Conservation (phyloP, 2,329 filamentous ascomycete genomes). For the Apiospora koreana region DNA sequence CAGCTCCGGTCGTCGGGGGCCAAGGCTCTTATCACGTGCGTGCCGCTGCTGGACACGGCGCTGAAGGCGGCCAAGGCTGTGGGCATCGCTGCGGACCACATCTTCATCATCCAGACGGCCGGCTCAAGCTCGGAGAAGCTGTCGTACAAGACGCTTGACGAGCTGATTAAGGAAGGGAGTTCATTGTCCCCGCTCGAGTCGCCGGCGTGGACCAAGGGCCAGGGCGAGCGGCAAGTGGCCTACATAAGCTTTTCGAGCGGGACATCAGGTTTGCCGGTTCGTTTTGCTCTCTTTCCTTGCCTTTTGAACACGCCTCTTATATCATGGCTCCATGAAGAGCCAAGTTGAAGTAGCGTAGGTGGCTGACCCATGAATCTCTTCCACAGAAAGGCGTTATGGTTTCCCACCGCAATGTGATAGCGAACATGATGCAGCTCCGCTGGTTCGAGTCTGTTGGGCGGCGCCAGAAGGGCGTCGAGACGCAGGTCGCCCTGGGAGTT, state of each 20-base stretch:
- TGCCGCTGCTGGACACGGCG: constrained; percentile 61
- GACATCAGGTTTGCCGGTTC: constrained; percentile 69
- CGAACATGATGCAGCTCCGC: constrained; percentile 66
- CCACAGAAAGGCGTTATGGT: constrained; percentile 76
- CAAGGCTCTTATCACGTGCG: constrained; percentile 69
- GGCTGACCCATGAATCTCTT: neutral
- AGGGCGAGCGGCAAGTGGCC: constrained; percentile 63
- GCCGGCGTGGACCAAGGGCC: constrained; percentile 57
- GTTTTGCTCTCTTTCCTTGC: constrained; percentile 11
- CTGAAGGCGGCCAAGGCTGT: constrained; percentile 61
- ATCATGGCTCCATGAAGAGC: neutral
- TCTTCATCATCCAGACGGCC: constrained; percentile 62
- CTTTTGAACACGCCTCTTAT: too few species aligned
- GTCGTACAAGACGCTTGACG: constrained; percentile 61
- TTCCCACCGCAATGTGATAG: constrained; percentile 72
- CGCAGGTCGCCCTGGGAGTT: constrained; percentile 56
- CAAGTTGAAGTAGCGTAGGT: neutral
- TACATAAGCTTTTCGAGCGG: constrained; percentile 76
- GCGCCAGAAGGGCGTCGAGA: constrained; percentile 28
- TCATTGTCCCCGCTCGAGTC: constrained; percentile 50
- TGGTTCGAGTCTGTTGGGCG: constrained; percentile 40
- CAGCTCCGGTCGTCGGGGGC: constrained; percentile 67
- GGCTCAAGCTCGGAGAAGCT: constrained; percentile 35
- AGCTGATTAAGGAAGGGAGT: constrained; percentile 61
- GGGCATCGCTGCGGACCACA: constrained; percentile 59